These are phyloP conservation scores for Perkinsus olseni DNA, from an alignment of 169 alveolate species.

Conservation along the genomic window DNA sequence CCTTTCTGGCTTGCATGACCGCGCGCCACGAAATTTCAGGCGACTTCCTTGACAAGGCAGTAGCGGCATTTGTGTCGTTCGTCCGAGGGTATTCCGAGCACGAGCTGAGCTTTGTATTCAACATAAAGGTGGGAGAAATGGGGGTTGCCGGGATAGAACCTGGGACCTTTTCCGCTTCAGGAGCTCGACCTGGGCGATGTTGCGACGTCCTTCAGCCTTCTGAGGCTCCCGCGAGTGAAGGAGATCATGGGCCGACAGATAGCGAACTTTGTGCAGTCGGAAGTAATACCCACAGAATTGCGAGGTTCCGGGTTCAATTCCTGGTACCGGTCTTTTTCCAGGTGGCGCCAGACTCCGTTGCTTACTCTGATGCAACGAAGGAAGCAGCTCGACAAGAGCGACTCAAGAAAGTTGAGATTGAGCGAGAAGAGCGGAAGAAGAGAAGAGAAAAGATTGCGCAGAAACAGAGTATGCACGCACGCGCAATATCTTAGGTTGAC, in stretches of 20 bases:
- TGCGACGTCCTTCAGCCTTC: conserved; percentile 72
- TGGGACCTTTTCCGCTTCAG: neutral
- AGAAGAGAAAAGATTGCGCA: conserved; percentile 34
- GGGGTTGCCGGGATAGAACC: neutral
- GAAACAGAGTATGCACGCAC: conserved; percentile 13
- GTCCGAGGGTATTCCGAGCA: conserved; percentile 85
- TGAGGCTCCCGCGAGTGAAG: conserved; percentile 81
- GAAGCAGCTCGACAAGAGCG: conserved; percentile 38
- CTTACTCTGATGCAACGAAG: conserved; percentile 53
- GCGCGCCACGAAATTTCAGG: neutral
- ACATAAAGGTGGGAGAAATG: conserved; percentile 33
- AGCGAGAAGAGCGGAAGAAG: conserved; percentile 36
- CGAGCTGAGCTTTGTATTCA: conserved; percentile 66
- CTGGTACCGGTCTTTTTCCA: neutral
- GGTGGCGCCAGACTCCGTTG: conserved; percentile 43
- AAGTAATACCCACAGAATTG: conserved; percentile 12
- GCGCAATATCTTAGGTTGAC: conserved; percentile 14
- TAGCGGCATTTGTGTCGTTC: conserved; percentile 79
- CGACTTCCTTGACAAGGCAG: conserved; percentile 71
- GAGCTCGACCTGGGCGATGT: conserved; percentile 72
- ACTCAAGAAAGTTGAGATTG: conserved; percentile 29
- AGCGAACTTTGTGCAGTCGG: conserved; percentile 49
- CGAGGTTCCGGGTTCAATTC: neutral
- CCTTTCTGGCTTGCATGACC: neutral
- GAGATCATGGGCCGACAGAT: conserved; percentile 76